A percentile compares a stretch with the other conserved stretches of the same genome.
phyloP scores from a whole-genome alignment of 805 yeast species.

The Yarrowia deformans region DNA sequence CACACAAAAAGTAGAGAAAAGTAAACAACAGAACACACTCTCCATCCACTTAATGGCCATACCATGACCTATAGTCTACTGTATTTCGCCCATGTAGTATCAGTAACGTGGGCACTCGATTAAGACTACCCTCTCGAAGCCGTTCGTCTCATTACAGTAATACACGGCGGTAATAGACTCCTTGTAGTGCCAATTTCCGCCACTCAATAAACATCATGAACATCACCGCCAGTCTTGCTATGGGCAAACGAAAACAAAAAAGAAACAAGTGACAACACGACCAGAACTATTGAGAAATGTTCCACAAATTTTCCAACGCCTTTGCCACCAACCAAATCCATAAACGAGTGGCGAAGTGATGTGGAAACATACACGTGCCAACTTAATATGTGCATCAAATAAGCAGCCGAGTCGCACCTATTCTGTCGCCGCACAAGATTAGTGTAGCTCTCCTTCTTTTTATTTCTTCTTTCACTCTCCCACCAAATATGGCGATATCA shows the following conservation, averaged over 20 bases:
- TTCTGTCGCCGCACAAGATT: conserved; percentile 17
- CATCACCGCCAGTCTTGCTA: background rate
- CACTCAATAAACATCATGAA: background rate
- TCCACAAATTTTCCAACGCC: background rate
- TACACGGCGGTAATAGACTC: no score
- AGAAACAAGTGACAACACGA: background rate
- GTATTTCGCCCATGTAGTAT: no score
- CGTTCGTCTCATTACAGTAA: conserved; percentile 13
- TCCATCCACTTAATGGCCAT: no score
- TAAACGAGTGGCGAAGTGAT: conserved; percentile 5
- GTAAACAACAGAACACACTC: no score
- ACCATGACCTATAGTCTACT: no score
- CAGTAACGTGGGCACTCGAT: no score
- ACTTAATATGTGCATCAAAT: conserved; percentile 8
- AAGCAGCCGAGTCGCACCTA: conserved; percentile 8
- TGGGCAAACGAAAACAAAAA: background rate
- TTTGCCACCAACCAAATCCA: background rate
- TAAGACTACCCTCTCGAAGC: background rate
- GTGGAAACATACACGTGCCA: conserved; percentile 31
- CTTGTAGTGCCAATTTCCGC: conserved; percentile 3
- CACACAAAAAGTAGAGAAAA: no score
- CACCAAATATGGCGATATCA: conserved; percentile 27
- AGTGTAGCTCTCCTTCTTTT: conserved; percentile 8
- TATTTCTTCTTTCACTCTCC: conserved; percentile 34
- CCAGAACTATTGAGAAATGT: background rate